Percentiles rank a stretch among this genome's conserved stretches.
Evolutionary conservation across 352 stramenopile genomes (phyloP).

Genomic region (Elongisporangium prolatum): DNA sequence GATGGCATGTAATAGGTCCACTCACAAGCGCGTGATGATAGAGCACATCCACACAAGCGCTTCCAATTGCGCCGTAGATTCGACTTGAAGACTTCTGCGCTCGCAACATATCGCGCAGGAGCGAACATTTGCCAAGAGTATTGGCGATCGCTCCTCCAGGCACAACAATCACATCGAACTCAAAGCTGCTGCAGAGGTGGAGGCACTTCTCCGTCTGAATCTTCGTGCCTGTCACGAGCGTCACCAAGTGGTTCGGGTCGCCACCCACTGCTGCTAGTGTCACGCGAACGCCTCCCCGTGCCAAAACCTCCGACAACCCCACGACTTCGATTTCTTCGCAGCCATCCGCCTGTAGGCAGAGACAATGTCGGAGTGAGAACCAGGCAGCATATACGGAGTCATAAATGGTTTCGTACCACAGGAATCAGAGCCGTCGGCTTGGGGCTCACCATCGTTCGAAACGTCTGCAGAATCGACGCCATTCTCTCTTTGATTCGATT

Average conservation of each 20-base stretch:
- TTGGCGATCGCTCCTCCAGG: constrained; percentile 53
- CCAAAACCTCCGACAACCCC: constrained; percentile 40
- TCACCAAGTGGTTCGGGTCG: constrained; percentile 51
- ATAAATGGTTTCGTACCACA: constrained; percentile 23
- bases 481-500: constrained; percentile 16
- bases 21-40: constrained; percentile 46
- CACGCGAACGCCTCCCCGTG: constrained; percentile 56
- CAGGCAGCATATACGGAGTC: background rate
- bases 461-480: constrained; percentile 36
- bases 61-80: constrained; percentile 50
- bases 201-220: constrained; percentile 65
- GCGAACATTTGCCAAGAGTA: constrained; percentile 29
- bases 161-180: constrained; percentile 64
- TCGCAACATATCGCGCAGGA: constrained; percentile 39
- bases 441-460: constrained; percentile 54
- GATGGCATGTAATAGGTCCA: constrained; percentile 36
- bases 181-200: constrained; percentile 45
- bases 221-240: constrained; percentile 40
- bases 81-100: constrained; percentile 45
- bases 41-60: constrained; percentile 48
- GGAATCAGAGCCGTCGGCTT: constrained; percentile 60
- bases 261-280: constrained; percentile 48
- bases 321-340: constrained; percentile 69
- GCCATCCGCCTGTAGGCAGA: constrained; percentile 28
- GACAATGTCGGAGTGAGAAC: background rate